These are phyloP conservation scores for Magnaporthiopsis poae DNA, from an alignment of 2,329 filamentous ascomycete genomes.

Conservation along the genomic window DNA sequence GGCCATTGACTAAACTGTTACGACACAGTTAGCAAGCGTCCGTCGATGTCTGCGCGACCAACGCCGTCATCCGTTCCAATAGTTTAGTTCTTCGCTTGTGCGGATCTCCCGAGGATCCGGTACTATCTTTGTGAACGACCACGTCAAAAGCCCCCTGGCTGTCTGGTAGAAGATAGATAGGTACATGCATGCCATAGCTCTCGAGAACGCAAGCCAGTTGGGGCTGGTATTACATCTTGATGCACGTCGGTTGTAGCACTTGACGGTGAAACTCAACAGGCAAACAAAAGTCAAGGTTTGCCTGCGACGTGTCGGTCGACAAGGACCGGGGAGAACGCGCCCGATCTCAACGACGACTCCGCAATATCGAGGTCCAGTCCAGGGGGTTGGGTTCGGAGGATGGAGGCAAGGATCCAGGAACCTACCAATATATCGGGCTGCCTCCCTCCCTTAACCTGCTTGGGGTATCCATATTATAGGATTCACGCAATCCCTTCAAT, in stretches of 20 bases:
- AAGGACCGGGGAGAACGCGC: not conserved
- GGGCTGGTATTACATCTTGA: not conserved
- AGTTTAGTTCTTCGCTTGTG: not conserved
- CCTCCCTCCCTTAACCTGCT: not conserved
- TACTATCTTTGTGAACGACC: not conserved
- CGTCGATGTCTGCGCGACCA: not conserved
- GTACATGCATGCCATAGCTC: no score
- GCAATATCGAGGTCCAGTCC: not conserved
- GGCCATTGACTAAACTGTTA: no score
- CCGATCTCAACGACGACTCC: not conserved
- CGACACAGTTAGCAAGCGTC: no score
- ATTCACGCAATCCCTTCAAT: not conserved
- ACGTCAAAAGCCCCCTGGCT: not conserved
- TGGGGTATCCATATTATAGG: not conserved
- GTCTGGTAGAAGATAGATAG: not conserved
- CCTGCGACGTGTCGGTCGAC: not conserved
- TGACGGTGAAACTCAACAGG: not conserved
- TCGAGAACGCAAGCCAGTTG: no score
- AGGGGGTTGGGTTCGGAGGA: not conserved
- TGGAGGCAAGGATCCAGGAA: not conserved
- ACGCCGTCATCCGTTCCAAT: not conserved
- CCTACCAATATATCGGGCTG: not conserved
- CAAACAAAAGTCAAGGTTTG: not conserved
- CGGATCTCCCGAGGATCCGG: not conserved
- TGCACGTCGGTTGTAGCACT: not conserved